These are phyloP conservation scores for Pueraria montana DNA, from an alignment of 306 rosid genomes.

Conservation along the genomic window DNA sequence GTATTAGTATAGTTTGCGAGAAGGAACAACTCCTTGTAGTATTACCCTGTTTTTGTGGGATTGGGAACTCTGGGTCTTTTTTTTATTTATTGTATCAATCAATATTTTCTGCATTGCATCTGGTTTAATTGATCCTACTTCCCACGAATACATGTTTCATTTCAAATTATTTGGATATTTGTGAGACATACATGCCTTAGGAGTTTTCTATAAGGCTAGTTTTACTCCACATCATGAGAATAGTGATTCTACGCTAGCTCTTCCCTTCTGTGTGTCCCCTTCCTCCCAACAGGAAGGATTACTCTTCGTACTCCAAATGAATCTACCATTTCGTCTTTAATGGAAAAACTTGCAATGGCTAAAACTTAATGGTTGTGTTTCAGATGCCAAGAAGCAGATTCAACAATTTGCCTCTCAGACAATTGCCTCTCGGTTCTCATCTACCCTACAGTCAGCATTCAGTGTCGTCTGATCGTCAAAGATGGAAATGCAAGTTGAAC, in stretches of 20 bases:
- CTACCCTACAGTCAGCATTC: constrained; percentile 87
- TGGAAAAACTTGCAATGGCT: constrained; percentile 21
- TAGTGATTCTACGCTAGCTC: not conserved
- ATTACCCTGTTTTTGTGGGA: not conserved
- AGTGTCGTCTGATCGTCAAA: constrained; percentile 71
- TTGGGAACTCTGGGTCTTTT: constrained; percentile 20
- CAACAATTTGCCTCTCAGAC: constrained; percentile 93
- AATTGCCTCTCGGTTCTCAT: constrained; percentile 77
- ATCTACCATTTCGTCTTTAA: constrained; percentile 32
- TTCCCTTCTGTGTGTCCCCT: not conserved
- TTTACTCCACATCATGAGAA: constrained; percentile 12
- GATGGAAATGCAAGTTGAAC: constrained; percentile 44
- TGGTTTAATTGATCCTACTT: constrained; percentile 33
- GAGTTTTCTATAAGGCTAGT: constrained; percentile 22
- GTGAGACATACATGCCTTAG: constrained; percentile 8
- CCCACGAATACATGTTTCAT: constrained; percentile 5
- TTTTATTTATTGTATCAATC: not conserved
- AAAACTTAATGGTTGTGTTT: constrained; percentile 50
- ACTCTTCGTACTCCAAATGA: not conserved
- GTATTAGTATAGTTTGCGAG: constrained; percentile 11
- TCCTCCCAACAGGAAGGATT: constrained; percentile 21
- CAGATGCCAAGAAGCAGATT: constrained; percentile 96
- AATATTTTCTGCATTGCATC: constrained; percentile 33
- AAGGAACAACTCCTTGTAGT: constrained; percentile 10
- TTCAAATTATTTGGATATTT: constrained; percentile 11